Evolutionary conservation across 2,329 filamentous ascomycete species (phyloP), one percentile per base, ranked within the genome.

Genomic region (Talaromyces piceae): DNA sequence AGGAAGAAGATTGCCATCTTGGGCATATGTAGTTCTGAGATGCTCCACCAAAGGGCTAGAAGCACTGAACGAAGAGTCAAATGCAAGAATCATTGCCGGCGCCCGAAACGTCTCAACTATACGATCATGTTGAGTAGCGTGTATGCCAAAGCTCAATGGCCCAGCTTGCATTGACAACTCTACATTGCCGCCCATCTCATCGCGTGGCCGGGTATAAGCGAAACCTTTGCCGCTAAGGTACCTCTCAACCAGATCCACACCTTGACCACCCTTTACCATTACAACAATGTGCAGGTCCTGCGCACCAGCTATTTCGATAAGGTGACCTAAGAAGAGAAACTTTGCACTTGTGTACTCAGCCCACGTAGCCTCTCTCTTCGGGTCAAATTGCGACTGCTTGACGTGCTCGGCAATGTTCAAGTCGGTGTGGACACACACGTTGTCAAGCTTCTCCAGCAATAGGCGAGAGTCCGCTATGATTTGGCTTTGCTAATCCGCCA

Each of bases 271-370:
- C 54, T 66, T 62, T 5, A 66, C 63, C 54, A 68, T 65, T 28
- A 75, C 58, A 13, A 73, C 62, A 12, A 74, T 52, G 49, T 73
- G 70, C 11, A 70, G 56, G 45, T 71, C 66, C 47, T 62, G 58
- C 4, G 51, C 57, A 20, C 60, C 62, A 2, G 65, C 63, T 13
- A 66, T 54, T 39, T 73, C 64, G 25, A 73, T 63, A 12, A 74
- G 59, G 49, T 70, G 65, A n/a, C 69, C 67, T 4, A 75, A 61
- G 18, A 75, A 66, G 18, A 67, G 59, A 41, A 75, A 75, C 55
- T 75, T 75, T 8, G 71, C 65, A 45, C 73, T 73, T 6, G 69
- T 72, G 54, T 74, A 74, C 50, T 75, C 71, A 4, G 71, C 72
- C 68, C 72, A 75, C 4, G 67, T 60, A 5, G 72, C 68, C 53